A percentile compares a stretch with the other conserved stretches of the same genome.
Conservation (phyloP, 805 yeast species). For the Lachancea thermotolerans region DNA sequence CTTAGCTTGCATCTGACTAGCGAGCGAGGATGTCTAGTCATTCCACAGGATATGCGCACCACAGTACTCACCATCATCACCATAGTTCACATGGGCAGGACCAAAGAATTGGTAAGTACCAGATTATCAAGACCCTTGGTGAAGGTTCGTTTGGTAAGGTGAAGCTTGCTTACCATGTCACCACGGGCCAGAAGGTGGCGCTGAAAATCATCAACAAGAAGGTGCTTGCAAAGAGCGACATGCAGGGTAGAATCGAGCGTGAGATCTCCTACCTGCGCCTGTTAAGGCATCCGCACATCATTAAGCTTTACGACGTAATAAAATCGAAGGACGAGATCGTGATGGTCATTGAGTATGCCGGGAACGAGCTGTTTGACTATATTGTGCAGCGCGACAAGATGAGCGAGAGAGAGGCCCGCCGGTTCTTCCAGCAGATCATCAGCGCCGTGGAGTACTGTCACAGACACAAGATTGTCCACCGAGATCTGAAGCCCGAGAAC, state of each 20-base stretch:
- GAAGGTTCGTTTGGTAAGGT: slow-evolving; percentile 98
- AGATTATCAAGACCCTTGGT: slow-evolving; percentile 85
- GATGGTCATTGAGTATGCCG: slow-evolving; percentile 96
- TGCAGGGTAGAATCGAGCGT: slow-evolving; percentile 95
- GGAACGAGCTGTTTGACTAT: slow-evolving; percentile 92
- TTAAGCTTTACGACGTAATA: slow-evolving; percentile 90
- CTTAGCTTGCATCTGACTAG: neutral
- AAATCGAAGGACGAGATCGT: slow-evolving; percentile 92
- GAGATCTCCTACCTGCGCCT: slow-evolving; percentile 85
- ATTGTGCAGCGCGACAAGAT: slow-evolving; percentile 90
- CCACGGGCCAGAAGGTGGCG: slow-evolving; percentile 90
- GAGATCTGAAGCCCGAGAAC: slow-evolving; percentile 96
- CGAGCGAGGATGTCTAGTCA: slow-evolving; percentile 3
- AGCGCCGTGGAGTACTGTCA: slow-evolving; percentile 97
- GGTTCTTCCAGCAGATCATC: slow-evolving; percentile 93
- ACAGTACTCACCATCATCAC: slow-evolving; percentile 22
- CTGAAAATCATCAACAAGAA: slow-evolving; percentile 87
- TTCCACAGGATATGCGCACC: slow-evolving; percentile 3
- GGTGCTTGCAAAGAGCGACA: slow-evolving; percentile 87
- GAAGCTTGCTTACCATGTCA: slow-evolving; percentile 80
- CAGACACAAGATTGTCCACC: slow-evolving; percentile 90
- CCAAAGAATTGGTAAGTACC: slow-evolving; percentile 79
- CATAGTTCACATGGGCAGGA: slow-evolving; percentile 27
- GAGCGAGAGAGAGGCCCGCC: slow-evolving; percentile 85
- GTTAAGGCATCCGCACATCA: slow-evolving; percentile 91